Percentiles rank a stretch among this genome's conserved stretches.
These are phyloP conservation scores for Picochlorum sp. DNA, from an alignment of 139 green algal genomes.

Conservation along the genomic window DNA sequence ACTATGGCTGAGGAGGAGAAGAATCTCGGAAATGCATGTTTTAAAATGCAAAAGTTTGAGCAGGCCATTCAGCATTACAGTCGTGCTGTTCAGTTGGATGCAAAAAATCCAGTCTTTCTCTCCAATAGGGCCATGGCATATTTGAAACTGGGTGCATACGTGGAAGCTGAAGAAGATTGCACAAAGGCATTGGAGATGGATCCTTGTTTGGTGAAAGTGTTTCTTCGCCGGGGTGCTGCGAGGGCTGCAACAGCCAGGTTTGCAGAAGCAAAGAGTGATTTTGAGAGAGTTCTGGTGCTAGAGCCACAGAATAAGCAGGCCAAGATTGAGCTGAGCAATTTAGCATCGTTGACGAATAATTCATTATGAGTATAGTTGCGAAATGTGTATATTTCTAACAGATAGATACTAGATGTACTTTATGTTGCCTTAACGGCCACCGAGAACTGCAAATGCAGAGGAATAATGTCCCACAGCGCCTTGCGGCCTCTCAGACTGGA, in stretches of 20 bases:
- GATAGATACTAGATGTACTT: neutral
- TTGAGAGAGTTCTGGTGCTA: slow-evolving; percentile 34
- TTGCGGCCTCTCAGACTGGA: slow-evolving; percentile 21
- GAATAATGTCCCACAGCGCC: slow-evolving; percentile 21
- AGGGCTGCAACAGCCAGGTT: slow-evolving; percentile 9
- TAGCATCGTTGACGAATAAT: neutral
- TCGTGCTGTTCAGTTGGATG: slow-evolving; percentile 22
- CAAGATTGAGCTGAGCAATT: slow-evolving; percentile 24
- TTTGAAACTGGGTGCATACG: slow-evolving; percentile 30
- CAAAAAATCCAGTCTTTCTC: slow-evolving; percentile 32
- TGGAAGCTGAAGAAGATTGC: slow-evolving; percentile 35
- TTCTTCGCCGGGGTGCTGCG: slow-evolving; percentile 38
- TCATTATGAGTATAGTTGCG: neutral
- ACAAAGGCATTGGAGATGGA: slow-evolving; percentile 33
- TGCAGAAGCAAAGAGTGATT: slow-evolving; percentile 25
- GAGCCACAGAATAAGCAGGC: slow-evolving; percentile 48
- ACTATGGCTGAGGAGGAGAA: slow-evolving; percentile 19
- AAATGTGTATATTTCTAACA: slow-evolving; percentile 1
- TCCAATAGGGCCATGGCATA: slow-evolving; percentile 38
- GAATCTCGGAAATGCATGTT: slow-evolving; percentile 32
- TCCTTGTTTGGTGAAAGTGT: slow-evolving; percentile 30
- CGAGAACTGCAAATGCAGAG: no score
- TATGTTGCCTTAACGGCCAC: no score
- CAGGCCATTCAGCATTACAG: slow-evolving; percentile 34
- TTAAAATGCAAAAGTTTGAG: slow-evolving; percentile 27